Evolutionary conservation across 176 grass and related monocot species (phyloP), one percentile per base, ranked within the genome.

Genomic region (Eragrostis curvula): DNA sequence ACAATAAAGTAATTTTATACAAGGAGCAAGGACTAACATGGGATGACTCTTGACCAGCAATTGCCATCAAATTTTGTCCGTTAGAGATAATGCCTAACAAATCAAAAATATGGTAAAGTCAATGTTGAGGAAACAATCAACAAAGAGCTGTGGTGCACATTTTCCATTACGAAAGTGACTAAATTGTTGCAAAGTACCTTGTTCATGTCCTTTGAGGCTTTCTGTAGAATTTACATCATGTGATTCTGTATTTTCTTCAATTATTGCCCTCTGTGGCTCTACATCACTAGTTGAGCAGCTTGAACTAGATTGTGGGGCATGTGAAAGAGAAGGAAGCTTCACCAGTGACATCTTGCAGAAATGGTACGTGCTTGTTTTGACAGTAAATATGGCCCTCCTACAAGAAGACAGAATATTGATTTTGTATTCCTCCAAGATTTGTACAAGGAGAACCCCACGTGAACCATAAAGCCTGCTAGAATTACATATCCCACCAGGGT

Each of bases 261-360:
- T 52, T 53, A 68, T 8, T 62, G 21, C 10, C 53, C 53, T 85
- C 25, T 64, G 45, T 64, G 62, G 32, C 44, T 85, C 82, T 70
- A 44, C 28, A 40, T 74, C 60, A 70, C n/a, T 46, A 53, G 83
- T 83, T 42, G 66, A 83, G 50, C 71, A 17, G 65, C 16, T 77
- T 49, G 46, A 80, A 57, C 59, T 83, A 56, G 57, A 73, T 67
- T 77, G 70, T 32, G 10, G 15, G 15, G 12, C 17, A 57, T 80
- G 81, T 59, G 70, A 43, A 42, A 9, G 47, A 44, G 21, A 81
- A 70, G 90, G 68, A 65, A 85, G 45, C 65, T 93, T 95, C 84
- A 94, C 90, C 36, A 95, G 83, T 51, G 95, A 95, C 86, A 98
- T 85, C 84, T 98, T 98, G 84, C 92, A 95, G 85, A 98, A 98